Evolutionary conservation across 148 eudicot species (phyloP), one percentile per base, ranked within the genome.

Genomic region (Linanthus parryae): DNA sequence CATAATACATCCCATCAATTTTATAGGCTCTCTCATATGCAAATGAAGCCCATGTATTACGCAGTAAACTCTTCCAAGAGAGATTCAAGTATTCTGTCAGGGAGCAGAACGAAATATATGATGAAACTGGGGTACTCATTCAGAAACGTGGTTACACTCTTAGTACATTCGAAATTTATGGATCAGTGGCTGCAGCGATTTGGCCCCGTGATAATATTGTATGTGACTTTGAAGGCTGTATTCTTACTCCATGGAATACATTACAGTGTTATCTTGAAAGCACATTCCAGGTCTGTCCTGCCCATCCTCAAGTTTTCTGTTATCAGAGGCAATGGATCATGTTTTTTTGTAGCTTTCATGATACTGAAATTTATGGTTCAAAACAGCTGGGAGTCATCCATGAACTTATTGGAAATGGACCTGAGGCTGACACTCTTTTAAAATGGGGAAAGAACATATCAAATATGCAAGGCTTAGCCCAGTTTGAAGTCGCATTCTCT

Each of bases 201-300:
- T 83, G 91, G 92, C 58, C 62, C 15, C 34, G 16, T 38, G 57
- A 53, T 42, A 30, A 44, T 44, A 51, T 26, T 23, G 39, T 65
- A 52, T 44, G 52, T 31, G 70, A 75, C 34, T 62, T 71, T 44
- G 88, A 81, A 50, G 69, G 68, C 56, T 58, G 63, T 40, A 39
- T 71, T 52, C 83, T 87, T 61, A 84, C 94, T 57, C 88, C 99
- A 15, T 92, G 99, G 99, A 92, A 79, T 72, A 77, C 81, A 52
- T 94, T 92, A 33, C 75, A 72, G 36, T 73, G 96, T 71, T 87
- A 84, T 65, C 96, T 92, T 54, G 96, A 92, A 72, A 92, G 99
- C 87, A 69, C 73, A 22, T 61, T 92, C 48, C 99, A 92, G 99
- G 99, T 83, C 52, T 55, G 36, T 55, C 48, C 17, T 24, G 14